Conservation (phyloP, 192 early-diverging fungal genomes). For the Haplosporangium gracile region DNA sequence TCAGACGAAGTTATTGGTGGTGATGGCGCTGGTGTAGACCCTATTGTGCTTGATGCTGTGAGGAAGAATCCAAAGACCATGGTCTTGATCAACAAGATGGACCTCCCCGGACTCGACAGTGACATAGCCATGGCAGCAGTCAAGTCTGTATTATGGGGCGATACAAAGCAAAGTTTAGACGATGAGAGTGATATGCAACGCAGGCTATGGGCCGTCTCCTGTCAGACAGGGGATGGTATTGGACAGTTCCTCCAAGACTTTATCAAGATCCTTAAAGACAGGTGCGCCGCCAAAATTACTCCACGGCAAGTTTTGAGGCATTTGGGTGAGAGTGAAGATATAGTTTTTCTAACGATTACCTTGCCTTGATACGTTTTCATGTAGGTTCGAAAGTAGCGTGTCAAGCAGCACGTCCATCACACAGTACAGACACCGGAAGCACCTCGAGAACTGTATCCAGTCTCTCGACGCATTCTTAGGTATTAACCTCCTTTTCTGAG, state of each 20-base stretch:
- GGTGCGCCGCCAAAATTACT: slow-evolving; percentile 30
- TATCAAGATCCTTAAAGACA: slow-evolving; percentile 55
- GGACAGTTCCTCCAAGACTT: slow-evolving; percentile 59
- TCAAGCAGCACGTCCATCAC: slow-evolving; percentile 69
- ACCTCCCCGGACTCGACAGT: slow-evolving; percentile 33
- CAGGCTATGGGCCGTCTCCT: slow-evolving; percentile 62
- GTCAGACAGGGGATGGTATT: slow-evolving; percentile 64
- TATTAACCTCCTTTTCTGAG: slow-evolving; percentile 22
- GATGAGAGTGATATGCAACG: slow-evolving; percentile 7
- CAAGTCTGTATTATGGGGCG: slow-evolving; percentile 18
- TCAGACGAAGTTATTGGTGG: background rate
- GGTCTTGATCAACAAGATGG: slow-evolving; percentile 77
- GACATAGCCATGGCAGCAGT: slow-evolving; percentile 9
- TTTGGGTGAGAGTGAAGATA: background rate
- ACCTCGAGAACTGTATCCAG: slow-evolving; percentile 67
- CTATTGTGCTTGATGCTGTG: slow-evolving; percentile 55
- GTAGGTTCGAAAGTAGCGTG: slow-evolving; percentile 52
- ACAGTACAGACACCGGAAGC: slow-evolving; percentile 75
- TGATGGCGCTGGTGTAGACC: slow-evolving; percentile 20
- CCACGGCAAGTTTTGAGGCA: too few species aligned
- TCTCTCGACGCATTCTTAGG: slow-evolving; percentile 63
- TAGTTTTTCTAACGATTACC: background rate
- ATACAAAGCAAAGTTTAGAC: slow-evolving; percentile 4
- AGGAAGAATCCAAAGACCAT: slow-evolving; percentile 65
- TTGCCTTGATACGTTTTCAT: background rate